A percentile compares a stretch with the other conserved stretches of the same genome.
Evolutionary conservation across 139 green algal species (phyloP).

Genomic region (Edaphochlamys debaryana): DNA sequence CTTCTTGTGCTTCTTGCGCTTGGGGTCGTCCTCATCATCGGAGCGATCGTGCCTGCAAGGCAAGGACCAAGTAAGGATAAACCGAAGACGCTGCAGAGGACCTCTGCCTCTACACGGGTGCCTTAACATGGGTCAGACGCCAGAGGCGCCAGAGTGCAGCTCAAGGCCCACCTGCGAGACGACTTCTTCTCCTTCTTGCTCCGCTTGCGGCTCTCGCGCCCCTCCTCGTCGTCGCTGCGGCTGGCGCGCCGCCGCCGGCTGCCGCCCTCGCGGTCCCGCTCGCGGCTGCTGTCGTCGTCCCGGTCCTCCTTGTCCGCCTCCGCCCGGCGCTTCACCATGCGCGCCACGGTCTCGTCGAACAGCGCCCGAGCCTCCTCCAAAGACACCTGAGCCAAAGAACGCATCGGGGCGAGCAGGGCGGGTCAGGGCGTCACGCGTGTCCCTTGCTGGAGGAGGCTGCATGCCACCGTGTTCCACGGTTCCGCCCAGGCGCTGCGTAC

Average conservation of each 20-base stretch:
- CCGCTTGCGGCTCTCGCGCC: constrained; percentile 13
- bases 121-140: no score
- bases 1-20: constrained; percentile 52
- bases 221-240: constrained; percentile 45
- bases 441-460: no score
- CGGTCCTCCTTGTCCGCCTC: constrained; percentile 46
- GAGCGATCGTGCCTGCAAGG: constrained; percentile 25
- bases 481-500: no score
- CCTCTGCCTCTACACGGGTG: no score
- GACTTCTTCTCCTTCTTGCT: constrained; percentile 59
- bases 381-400: constrained; percentile 42
- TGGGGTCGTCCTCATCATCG: constrained; percentile 30
- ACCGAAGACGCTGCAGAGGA: no score
- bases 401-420: background rate
- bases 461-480: no score
- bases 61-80: no score
- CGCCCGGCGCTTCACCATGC: constrained; percentile 43
- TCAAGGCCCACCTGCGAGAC: no score
- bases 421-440: no score
- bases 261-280: constrained; percentile 10
- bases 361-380: constrained; percentile 52
- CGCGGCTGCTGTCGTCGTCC: constrained; percentile 43
- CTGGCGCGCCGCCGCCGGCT: constrained; percentile 17
- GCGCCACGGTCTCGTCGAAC: constrained; percentile 65
- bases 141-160: no score